A percentile compares a stretch with the other conserved stretches of the same genome.
phyloP scores from a whole-genome alignment of 371 early-diverging fungal genomes.

The Neoconidiobolus thromboides region DNA sequence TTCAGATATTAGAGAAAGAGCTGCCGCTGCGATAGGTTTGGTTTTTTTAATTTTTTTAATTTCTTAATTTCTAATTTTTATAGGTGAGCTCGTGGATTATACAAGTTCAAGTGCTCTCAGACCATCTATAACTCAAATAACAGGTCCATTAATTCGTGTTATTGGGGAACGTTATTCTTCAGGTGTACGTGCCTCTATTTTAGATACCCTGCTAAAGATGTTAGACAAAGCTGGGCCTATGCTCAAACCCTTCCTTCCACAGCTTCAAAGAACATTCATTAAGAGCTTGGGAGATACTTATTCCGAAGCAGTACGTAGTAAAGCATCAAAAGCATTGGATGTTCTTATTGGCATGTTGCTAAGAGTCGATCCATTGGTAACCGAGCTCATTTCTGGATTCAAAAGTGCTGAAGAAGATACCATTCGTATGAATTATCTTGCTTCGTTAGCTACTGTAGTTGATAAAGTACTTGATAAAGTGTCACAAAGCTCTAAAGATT shows the following conservation, averaged over 20 bases:
- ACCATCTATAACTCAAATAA: constrained; percentile 83
- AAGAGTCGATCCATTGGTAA: constrained; percentile 67
- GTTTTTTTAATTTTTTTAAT: too few relatives aligned
- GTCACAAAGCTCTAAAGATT: too few relatives aligned
- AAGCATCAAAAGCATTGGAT: constrained; percentile 61
- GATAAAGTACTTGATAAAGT: too few relatives aligned
- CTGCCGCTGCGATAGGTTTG: constrained; percentile 35
- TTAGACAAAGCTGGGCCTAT: constrained; percentile 64
- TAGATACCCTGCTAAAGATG: constrained; percentile 57
- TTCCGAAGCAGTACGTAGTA: constrained; percentile 43
- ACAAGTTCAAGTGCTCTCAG: constrained; percentile 58
- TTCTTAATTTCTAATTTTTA: background rate
- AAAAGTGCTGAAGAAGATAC: background rate
- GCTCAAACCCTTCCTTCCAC: constrained; percentile 91
- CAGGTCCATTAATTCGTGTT: constrained; percentile 93
- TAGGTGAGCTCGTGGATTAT: constrained; percentile 58
- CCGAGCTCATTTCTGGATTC: constrained; percentile 61
- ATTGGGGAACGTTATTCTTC: constrained; percentile 86
- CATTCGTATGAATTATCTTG: too few relatives aligned
- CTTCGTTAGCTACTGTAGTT: too few relatives aligned
- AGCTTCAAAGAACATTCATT: constrained; percentile 91
- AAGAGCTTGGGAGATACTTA: constrained; percentile 68
- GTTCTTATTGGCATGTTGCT: constrained; percentile 62
- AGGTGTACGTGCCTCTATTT: constrained; percentile 77
- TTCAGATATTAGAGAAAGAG: constrained; percentile 62